Conservation (phyloP, 768 basidiomycete genomes). For the Panaeolus papilionaceus region DNA sequence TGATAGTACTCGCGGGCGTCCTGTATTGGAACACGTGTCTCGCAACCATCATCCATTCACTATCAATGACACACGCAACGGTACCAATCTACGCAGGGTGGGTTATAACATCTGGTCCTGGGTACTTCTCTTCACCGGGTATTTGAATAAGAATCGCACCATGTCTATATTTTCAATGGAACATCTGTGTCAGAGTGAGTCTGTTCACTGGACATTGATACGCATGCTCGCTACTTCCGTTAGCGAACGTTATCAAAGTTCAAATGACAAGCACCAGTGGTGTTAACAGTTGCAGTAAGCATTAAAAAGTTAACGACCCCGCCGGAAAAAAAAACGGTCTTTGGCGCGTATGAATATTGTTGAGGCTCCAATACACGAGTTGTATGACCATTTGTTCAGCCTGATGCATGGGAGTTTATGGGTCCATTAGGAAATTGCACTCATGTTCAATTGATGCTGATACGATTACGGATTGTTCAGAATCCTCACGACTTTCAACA, state of each 20-base stretch:
- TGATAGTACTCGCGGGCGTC: not conserved
- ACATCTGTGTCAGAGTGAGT: no score
- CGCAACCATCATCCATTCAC: not conserved
- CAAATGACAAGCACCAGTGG: no score
- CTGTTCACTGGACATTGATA: no score
- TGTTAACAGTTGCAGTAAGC: no score
- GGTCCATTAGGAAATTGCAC: not conserved
- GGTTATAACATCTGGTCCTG: not conserved
- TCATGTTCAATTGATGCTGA: not conserved
- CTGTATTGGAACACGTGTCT: constrained; percentile 3
- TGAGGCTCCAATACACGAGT: no score
- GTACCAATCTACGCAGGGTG: not conserved
- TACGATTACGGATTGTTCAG: not conserved
- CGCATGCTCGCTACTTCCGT: no score
- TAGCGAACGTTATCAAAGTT: no score
- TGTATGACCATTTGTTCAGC: not conserved
- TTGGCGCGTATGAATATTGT: no score
- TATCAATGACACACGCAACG: not conserved
- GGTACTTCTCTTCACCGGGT: not conserved
- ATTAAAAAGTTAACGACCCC: no score
- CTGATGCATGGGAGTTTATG: not conserved
- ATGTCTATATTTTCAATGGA: not conserved
- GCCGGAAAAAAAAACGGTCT: no score
- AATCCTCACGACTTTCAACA: not conserved
- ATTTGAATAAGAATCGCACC: not conserved